Conservation (phyloP, 371 early-diverging fungal species). For the Dichotomocladium elegans region DNA sequence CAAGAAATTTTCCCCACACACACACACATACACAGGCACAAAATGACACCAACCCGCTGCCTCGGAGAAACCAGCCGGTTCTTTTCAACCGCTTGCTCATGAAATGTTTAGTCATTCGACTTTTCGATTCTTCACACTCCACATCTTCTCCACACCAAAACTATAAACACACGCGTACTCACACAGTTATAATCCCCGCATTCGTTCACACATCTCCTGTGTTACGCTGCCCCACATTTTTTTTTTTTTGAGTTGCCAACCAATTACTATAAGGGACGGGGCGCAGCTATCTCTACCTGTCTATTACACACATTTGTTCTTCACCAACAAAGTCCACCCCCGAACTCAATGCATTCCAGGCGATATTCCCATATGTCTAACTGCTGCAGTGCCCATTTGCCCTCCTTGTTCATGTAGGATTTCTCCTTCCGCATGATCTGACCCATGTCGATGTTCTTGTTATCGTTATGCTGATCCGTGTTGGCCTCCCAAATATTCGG, state of each 20-base stretch:
- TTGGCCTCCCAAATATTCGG: constrained; percentile 34
- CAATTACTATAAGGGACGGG: not conserved
- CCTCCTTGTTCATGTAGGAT: constrained; percentile 25
- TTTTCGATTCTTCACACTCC: too few relatives aligned
- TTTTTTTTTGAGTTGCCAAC: not conserved
- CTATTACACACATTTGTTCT: too few relatives aligned
- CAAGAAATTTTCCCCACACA: too few relatives aligned
- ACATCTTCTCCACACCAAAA: too few relatives aligned
- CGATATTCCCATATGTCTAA: constrained; percentile 36
- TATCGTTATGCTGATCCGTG: constrained; percentile 25
- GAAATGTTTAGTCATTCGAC: too few relatives aligned
- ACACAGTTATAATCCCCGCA: too few relatives aligned
- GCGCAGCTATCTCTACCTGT: too few relatives aligned
- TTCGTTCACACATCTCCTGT: constrained; percentile 1
- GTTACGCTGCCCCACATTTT: not conserved
- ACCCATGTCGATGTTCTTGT: constrained; percentile 22
- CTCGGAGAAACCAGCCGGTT: not conserved
- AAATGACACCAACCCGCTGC: not conserved
- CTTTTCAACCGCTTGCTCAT: not conserved
- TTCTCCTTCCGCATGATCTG: constrained; percentile 23
- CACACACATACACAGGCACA: too few relatives aligned
- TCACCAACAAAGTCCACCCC: constrained; percentile 33
- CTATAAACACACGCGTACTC: too few relatives aligned
- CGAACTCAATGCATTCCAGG: constrained; percentile 33
- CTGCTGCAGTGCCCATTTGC: constrained; percentile 33